Conservation (phyloP, 306 rosid species). For the Ochetophila trinervis region DNA sequence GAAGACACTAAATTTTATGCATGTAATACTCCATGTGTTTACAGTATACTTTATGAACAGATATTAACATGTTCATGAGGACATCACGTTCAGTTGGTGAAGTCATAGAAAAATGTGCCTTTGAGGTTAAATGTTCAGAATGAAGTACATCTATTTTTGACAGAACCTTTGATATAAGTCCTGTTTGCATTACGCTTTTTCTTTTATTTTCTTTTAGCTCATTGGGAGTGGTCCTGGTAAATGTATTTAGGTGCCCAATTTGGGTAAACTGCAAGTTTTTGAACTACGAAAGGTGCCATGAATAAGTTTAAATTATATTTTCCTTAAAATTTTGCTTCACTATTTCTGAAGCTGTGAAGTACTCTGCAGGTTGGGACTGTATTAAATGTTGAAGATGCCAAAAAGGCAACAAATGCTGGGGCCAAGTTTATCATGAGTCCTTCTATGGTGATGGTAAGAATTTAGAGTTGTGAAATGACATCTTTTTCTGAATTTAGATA, state of each 20-base stretch:
- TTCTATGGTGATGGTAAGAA: conserved; percentile 60
- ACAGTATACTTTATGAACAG: neutral
- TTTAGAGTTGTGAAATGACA: neutral
- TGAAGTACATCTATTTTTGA: neutral
- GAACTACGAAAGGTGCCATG: neutral
- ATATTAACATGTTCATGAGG: neutral
- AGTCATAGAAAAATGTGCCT: neutral
- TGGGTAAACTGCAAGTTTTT: no score
- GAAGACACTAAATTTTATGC: conserved; percentile 14
- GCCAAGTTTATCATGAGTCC: conserved; percentile 96
- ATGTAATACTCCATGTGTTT: conserved; percentile 9
- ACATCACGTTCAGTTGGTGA: neutral
- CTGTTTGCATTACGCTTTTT: no score
- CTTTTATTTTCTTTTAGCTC: no score
- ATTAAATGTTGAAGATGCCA: conserved; percentile 73
- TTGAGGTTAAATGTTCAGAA: neutral
- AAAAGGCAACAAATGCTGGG: conserved; percentile 62
- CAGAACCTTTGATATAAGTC: neutral
- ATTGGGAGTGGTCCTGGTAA: neutral
- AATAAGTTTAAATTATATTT: neutral
- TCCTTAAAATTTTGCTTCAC: conserved; percentile 1
- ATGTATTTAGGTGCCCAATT: neutral
- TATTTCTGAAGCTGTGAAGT: conserved; percentile 28
- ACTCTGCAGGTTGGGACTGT: conserved; percentile 84
- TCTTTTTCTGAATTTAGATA: neutral